These are phyloP conservation scores for Byssothecium circinans DNA, from an alignment of 2,329 filamentous ascomycete genomes.

Conservation along the genomic window DNA sequence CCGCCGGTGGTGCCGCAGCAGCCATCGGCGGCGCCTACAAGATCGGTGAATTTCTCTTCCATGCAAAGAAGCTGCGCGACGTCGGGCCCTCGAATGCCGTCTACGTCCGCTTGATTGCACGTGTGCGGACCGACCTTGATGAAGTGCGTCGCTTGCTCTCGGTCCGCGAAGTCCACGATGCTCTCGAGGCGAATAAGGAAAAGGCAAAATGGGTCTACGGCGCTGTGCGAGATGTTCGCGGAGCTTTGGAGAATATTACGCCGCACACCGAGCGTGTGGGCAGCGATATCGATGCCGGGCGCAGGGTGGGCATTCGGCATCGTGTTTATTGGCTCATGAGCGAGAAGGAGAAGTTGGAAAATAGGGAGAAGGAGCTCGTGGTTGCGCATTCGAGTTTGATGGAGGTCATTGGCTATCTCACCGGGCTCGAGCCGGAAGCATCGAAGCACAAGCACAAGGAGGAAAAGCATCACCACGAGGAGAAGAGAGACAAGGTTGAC, in stretches of 20 bases:
- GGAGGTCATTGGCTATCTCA: constrained; percentile 41
- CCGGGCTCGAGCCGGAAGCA: constrained; percentile 35
- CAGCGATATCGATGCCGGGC: constrained; percentile 37
- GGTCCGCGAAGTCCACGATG: constrained; percentile 42
- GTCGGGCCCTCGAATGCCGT: constrained; percentile 42
- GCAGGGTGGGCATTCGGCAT: constrained; percentile 40
- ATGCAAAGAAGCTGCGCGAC: constrained; percentile 40
- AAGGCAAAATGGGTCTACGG: constrained; percentile 45
- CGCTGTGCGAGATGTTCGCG: constrained; percentile 40
- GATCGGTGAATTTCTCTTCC: constrained; percentile 40
- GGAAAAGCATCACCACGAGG: constrained; percentile 21
- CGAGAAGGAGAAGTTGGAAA: constrained; percentile 45
- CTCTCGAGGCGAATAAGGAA: constrained; percentile 38
- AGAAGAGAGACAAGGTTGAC: constrained; percentile 15
- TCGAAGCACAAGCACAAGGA: constrained; percentile 24
- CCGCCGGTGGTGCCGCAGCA: constrained; percentile 34
- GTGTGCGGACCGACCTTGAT: constrained; percentile 41
- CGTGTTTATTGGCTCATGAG: constrained; percentile 44
- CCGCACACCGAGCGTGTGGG: constrained; percentile 41
- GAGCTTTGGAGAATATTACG: constrained; percentile 42
- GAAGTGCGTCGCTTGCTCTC: constrained; percentile 43
- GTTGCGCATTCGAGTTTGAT: constrained; percentile 38
- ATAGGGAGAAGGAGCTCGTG: constrained; percentile 40
- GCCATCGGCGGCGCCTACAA: constrained; percentile 44
- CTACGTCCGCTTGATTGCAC: constrained; percentile 44